Evolutionary conservation across 2,329 filamentous ascomycete species (phyloP).

Genomic region (Teratosphaeriaceae sp.): DNA sequence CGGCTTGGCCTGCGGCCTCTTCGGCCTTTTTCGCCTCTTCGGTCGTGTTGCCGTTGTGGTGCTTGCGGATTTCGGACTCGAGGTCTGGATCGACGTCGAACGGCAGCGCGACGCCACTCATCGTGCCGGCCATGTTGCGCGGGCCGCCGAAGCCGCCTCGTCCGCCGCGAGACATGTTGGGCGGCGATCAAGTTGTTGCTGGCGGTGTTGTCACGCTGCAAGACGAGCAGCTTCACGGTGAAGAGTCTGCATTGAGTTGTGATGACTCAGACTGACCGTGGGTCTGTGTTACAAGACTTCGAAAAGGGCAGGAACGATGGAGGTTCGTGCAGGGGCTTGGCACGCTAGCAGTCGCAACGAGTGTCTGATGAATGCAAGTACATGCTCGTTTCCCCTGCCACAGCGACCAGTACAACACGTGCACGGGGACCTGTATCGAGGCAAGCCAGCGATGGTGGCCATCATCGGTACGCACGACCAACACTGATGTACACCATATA

Average conservation of each 20-base stretch:
- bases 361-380: not conserved
- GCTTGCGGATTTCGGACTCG: constrained; percentile 2
- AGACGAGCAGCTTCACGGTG: too few relatives aligned
- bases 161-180: constrained; percentile 14
- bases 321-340: not conserved
- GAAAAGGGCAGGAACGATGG: not conserved
- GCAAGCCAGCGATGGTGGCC: too few relatives aligned
- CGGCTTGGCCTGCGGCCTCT: not conserved
- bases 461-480: too few relatives aligned
- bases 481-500: too few relatives aligned
- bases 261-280: too few relatives aligned
- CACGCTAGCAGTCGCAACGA: not conserved
- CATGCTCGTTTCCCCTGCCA: too few relatives aligned
- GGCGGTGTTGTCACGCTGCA: not conserved
- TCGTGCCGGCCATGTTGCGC: constrained; percentile 3
- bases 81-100: constrained; percentile 14
- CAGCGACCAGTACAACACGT: too few relatives aligned
- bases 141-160: constrained; percentile 10
- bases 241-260: not conserved
- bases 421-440: too few relatives aligned
- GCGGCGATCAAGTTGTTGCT: not conserved
- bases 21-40: constrained; percentile 1
- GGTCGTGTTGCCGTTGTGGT: constrained; percentile 1
- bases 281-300: too few relatives aligned
- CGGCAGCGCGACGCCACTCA: constrained; percentile 9